Conservation (phyloP, 192 early-diverging fungal species). For the Podila verticillata region DNA sequence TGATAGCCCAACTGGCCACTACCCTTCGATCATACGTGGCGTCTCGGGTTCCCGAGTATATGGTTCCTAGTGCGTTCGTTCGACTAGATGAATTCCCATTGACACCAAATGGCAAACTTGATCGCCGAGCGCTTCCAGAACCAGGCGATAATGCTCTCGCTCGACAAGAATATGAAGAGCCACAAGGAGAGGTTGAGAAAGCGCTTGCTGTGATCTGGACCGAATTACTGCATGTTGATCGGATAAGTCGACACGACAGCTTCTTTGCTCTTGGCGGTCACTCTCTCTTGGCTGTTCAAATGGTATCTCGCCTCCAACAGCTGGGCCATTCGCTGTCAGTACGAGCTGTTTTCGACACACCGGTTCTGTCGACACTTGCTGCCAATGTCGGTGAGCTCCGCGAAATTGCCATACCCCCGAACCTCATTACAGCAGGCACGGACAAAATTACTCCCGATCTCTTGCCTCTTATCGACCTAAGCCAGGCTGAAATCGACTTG, state of each 20-base stretch:
- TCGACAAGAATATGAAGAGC: too few species aligned
- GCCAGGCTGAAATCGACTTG: constrained; percentile 10
- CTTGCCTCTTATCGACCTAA: constrained; percentile 5
- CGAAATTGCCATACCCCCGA: background rate
- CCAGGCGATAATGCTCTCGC: too few species aligned
- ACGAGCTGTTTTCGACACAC: constrained; percentile 1
- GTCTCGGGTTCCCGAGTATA: background rate
- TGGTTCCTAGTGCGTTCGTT: constrained; percentile 8
- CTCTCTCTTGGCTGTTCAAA: too few species aligned
- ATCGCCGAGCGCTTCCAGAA: constrained; percentile 40
- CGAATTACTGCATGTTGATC: too few species aligned
- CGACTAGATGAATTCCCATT: constrained; percentile 6
- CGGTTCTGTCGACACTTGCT: constrained; percentile 2
- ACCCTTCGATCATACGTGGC: too few species aligned
- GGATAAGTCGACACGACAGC: too few species aligned
- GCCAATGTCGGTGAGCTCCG: background rate
- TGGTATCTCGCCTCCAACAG: background rate
- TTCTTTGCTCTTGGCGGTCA: too few species aligned
- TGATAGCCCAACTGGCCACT: background rate
- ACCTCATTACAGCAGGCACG: constrained; percentile 1
- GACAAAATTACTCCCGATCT: constrained; percentile 5
- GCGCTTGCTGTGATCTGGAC: too few species aligned
- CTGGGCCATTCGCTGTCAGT: constrained; percentile 4
- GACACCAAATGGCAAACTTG: constrained; percentile 24
- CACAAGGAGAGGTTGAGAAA: too few species aligned